phyloP scores from a whole-genome alignment of 306 rosid genomes.

The Begonia fuchsioides region DNA sequence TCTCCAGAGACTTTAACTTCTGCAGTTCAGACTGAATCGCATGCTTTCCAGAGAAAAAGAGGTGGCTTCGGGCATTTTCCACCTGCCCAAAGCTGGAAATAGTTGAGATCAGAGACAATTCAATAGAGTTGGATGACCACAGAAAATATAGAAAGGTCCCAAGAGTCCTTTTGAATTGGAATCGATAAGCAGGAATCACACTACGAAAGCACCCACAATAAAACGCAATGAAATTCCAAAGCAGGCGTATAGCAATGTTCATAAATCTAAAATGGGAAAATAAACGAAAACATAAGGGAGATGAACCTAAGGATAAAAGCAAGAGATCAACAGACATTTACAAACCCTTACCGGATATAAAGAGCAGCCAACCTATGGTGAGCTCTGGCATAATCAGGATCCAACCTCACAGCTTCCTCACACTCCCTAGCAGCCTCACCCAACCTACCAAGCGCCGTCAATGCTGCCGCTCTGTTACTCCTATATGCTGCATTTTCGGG shows the following conservation, averaged over 20 bases:
- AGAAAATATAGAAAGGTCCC: no score
- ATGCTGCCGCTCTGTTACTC: conserved; percentile 76
- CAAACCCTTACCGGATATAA: conserved; percentile 46
- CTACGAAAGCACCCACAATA: not conserved
- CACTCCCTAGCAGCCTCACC: conserved; percentile 69
- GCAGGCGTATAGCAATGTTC: no score
- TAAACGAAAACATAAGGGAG: no score
- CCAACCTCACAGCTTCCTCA: conserved; percentile 74
- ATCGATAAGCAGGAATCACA: no score
- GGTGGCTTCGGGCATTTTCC: conserved; percentile 40
- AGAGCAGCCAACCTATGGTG: conserved; percentile 76
- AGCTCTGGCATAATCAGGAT: conserved; percentile 56
- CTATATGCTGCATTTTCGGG: conserved; percentile 68
- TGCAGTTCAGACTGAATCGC: conserved; percentile 51
- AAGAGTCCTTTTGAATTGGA: no score
- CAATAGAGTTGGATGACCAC: no score
- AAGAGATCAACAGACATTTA: no score
- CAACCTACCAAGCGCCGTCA: conserved; percentile 66
- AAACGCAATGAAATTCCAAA: no score
- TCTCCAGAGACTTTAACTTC: conserved; percentile 45
- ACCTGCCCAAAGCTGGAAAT: conserved; percentile 45
- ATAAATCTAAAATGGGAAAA: no score
- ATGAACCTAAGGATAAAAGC: no score
- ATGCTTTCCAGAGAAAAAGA: conserved; percentile 27
- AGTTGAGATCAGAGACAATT: not conserved